A percentile compares a stretch with the other conserved stretches of the same genome.
Evolutionary conservation across 2,329 filamentous ascomycete species (phyloP).

Genomic region (Trichoderma sp.): DNA sequence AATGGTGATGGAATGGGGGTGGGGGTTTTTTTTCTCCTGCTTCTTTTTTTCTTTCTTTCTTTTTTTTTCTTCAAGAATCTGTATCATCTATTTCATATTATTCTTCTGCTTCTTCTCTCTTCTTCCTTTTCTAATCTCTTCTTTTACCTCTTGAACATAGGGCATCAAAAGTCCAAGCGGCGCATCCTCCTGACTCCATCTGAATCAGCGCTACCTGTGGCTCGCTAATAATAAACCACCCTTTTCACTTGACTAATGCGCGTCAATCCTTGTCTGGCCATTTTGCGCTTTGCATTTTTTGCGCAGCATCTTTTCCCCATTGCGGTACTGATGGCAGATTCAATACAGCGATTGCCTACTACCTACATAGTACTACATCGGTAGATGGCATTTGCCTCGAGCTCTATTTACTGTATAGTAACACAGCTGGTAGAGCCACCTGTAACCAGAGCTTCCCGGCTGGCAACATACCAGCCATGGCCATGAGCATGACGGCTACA

Average conservation of each 20-base stretch:
- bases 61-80: too few relatives aligned
- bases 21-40: not conserved
- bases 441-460: not conserved
- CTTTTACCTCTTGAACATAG: not conserved
- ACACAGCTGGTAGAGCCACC: too few relatives aligned
- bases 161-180: not conserved
- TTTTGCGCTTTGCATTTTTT: not conserved
- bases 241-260: not conserved
- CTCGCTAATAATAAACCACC: conserved; percentile 12
- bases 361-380: not conserved
- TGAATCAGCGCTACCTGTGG: conserved; percentile 16
- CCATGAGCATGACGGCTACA: not conserved
- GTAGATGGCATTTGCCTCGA: too few relatives aligned
- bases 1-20: not conserved
- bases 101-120: not conserved
- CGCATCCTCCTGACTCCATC: conserved; percentile 10
- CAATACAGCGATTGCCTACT: not conserved
- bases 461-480: not conserved
- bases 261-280: not conserved
- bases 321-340: not conserved
- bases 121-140: not conserved
- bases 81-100: too few relatives aligned
- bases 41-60: not conserved
- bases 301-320: not conserved
- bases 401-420: too few relatives aligned